Evolutionary conservation across 257 asterid genomes (phyloP).

Genomic region (Anisodus acutangulus): DNA sequence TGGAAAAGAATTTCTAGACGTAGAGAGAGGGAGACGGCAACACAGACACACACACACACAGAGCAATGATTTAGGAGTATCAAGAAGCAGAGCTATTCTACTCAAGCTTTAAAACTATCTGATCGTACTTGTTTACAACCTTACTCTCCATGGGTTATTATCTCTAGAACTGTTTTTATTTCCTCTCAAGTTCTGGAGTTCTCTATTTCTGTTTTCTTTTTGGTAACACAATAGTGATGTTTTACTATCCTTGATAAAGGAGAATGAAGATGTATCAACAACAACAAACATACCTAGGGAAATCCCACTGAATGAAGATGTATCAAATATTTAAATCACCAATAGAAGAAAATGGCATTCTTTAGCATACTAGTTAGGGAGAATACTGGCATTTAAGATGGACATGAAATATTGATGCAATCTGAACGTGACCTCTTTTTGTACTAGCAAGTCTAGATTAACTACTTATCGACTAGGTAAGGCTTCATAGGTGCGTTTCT

Average conservation of each 20-base stretch:
- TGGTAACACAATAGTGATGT: background rate
- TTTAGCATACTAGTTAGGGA: background rate
- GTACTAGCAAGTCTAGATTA: background rate
- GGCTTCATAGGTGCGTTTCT: background rate
- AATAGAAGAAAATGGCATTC: background rate
- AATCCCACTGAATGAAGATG: too few species aligned
- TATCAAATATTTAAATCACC: background rate
- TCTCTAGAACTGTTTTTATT: background rate
- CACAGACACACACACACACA: background rate
- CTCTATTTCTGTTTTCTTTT: background rate
- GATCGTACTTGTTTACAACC: background rate
- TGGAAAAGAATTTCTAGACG: background rate
- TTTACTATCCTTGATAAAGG: background rate
- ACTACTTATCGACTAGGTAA: background rate
- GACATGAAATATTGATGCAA: background rate
- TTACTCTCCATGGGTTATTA: background rate
- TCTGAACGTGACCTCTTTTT: background rate
- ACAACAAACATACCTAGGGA: too few species aligned
- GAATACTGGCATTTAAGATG: background rate
- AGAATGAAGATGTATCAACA: too few species aligned
- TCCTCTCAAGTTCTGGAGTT: background rate
- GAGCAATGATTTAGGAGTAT: background rate
- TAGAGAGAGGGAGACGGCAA: background rate
- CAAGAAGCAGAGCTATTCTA: constrained; percentile 5
- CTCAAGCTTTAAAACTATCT: background rate